Evolutionary conservation across 305 asterid species (phyloP), one percentile per base, ranked within the genome.

Genomic region (Fraxinus albicans): DNA sequence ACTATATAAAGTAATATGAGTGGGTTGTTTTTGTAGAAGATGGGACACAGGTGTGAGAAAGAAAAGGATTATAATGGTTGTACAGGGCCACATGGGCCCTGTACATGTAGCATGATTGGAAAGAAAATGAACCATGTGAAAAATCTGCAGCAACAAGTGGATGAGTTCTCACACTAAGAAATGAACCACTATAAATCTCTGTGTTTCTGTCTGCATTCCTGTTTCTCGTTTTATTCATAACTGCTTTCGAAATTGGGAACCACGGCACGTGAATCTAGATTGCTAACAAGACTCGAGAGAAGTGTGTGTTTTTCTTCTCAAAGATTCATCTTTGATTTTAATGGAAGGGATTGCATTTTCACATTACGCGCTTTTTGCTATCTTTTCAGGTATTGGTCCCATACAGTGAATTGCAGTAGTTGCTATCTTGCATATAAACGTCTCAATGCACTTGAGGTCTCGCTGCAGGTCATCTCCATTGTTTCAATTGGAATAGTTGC

Each of bases 321-420:
- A 47, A 47, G 19, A 47, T 13, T 47, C 19, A 3, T 47, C 6
- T 13, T 47, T 47, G 19, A 47, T 47, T 13, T 47, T 19, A 58
- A 13, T 47, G 58, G 17, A 47, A 13, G 58, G n/a, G 19, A 15
- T 2, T 23, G 15, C 33, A 8, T 23, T 10, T 60, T 21, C 17
- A 23, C 73, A 3, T 8, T 63, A 23, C 34, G 3, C 17, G 3
- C 3, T 2, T 33, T 69, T 73, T 33, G 3, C 6, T 23, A 73
- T 80, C 75, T 55, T 81, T 81, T 80, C 91, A 96, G 99, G 94
- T 94, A 93, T 77, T 90, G 97, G 99, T 78, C 89, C 3, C 98
- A 96, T 77, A 92, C 97, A 1, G 91, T 91, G 86, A 91, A 34
- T 17, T 96, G 99, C 78, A 88, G 89, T 63, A 96, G 98, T 79